phyloP scores from a whole-genome alignment of 2,329 filamentous ascomycete genomes.

The Phialemonium atrogriseum region DNA sequence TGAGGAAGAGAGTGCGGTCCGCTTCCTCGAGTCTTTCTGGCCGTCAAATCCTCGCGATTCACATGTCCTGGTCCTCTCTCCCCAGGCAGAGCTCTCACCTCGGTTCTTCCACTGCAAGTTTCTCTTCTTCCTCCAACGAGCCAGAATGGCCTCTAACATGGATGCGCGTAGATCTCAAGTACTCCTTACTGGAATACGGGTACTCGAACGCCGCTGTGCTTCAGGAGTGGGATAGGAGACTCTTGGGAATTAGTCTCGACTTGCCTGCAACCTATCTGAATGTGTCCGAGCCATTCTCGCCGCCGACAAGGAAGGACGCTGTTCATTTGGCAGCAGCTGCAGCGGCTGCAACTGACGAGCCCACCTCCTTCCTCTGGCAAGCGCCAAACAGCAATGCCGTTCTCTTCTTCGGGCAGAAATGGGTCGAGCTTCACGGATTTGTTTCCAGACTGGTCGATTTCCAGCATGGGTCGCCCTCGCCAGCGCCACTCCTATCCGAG shows the following conservation, averaged over 20 bases:
- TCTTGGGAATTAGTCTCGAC: constrained; percentile 76
- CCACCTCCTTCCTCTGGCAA: constrained; percentile 72
- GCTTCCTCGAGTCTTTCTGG: constrained; percentile 84
- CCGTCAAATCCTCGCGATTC: constrained; percentile 54
- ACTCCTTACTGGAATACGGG: constrained; percentile 65
- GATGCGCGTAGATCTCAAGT: constrained; percentile 62
- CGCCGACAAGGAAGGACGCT: constrained; percentile 21
- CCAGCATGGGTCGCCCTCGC: constrained; percentile 22
- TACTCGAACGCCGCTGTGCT: constrained; percentile 49
- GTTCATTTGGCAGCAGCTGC: not conserved
- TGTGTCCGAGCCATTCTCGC: constrained; percentile 46
- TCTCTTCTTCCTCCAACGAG: not conserved
- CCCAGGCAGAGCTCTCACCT: constrained; percentile 70
- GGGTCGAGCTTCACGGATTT: constrained; percentile 78
- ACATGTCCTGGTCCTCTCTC: constrained; percentile 78
- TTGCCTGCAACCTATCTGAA: constrained; percentile 58
- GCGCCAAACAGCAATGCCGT: constrained; percentile 74
- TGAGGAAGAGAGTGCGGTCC: constrained; percentile 62
- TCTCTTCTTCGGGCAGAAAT: constrained; percentile 77
- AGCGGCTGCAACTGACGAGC: constrained; percentile 13
- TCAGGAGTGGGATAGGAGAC: constrained; percentile 37
- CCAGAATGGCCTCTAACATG: constrained; percentile 2
- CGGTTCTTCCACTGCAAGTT: constrained; percentile 70
- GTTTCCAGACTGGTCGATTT: constrained; percentile 53
- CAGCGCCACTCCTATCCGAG: constrained; percentile 30